A percentile compares a stretch with the other conserved stretches of the same genome.
phyloP scores from a whole-genome alignment of 805 yeast species.

The Candida orba region DNA sequence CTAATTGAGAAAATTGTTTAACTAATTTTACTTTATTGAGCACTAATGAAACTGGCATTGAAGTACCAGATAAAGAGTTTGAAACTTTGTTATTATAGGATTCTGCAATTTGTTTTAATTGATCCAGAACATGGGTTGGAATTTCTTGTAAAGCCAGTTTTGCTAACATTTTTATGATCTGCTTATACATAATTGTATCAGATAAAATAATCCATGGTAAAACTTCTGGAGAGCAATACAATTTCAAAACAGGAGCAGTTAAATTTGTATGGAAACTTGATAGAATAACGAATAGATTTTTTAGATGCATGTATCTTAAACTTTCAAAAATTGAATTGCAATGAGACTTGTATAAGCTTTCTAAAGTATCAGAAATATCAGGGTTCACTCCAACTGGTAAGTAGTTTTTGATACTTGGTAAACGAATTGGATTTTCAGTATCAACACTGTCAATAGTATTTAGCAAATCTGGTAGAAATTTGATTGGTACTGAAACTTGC shows the following conservation, averaged over 20 bases:
- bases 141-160: constrained; percentile 52
- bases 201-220: constrained; percentile 61
- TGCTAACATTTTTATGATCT: constrained; percentile 50
- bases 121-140: constrained; percentile 47
- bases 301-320: constrained; percentile 59
- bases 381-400: constrained; percentile 14
- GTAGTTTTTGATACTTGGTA: constrained; percentile 29
- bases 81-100: constrained; percentile 40
- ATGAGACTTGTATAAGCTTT: constrained; percentile 55
- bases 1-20: constrained; percentile 42
- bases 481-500: constrained; percentile 12
- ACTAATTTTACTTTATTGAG: constrained; percentile 49
- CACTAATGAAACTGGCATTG: constrained; percentile 44
- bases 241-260: constrained; percentile 54
- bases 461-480: constrained; percentile 18
- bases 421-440: constrained; percentile 24
- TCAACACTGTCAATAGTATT: constrained; percentile 12
- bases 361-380: constrained; percentile 49
- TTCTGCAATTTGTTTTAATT: constrained; percentile 46
- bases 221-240: constrained; percentile 43
- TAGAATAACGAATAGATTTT: constrained; percentile 48
- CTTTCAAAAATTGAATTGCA: constrained; percentile 59
- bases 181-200: constrained; percentile 55
- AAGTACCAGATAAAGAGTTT: constrained; percentile 29
- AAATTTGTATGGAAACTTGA: constrained; percentile 47